phyloP scores from a whole-genome alignment of 2,329 filamentous ascomycete genomes.

The Cladosporium sp. region DNA sequence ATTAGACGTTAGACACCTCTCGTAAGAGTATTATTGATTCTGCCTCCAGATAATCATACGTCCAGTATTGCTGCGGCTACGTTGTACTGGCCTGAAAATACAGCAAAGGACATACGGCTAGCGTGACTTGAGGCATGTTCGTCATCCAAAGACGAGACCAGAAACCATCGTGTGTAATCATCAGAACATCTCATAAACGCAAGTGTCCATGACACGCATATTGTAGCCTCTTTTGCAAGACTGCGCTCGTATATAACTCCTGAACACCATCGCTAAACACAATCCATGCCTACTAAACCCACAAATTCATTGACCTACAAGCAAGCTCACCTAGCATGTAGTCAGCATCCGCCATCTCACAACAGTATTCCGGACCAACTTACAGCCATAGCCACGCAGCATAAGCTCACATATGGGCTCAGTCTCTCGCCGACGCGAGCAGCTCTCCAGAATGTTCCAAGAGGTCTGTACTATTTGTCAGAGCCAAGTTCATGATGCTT shows the following conservation, averaged over 20 bases:
- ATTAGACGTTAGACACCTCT: background rate
- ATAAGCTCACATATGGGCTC: conserved; percentile 92
- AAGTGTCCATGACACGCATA: background rate
- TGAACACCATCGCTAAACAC: conserved; percentile 9
- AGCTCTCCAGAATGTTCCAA: conserved; percentile 93
- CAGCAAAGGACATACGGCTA: no score
- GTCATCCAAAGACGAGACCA: no score
- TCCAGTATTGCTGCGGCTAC: no score
- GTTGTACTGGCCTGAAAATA: no score
- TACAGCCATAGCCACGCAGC: conserved; percentile 92
- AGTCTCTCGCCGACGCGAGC: conserved; percentile 87
- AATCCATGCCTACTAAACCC: background rate
- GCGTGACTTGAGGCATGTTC: no score
- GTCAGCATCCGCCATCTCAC: background rate
- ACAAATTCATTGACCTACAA: conserved; percentile 5
- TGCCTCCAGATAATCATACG: no score
- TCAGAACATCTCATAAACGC: no score
- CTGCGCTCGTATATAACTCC: conserved; percentile 1
- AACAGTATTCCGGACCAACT: conserved; percentile 29
- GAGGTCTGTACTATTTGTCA: conserved; percentile 15
- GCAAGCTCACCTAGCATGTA: conserved; percentile 6
- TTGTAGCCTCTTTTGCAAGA: background rate
- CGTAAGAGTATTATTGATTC: background rate
- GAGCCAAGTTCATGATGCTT: background rate
- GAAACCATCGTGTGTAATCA: no score